phyloP scores from a whole-genome alignment of 2,329 filamentous ascomycete genomes.

The Bipolaris cookei region DNA sequence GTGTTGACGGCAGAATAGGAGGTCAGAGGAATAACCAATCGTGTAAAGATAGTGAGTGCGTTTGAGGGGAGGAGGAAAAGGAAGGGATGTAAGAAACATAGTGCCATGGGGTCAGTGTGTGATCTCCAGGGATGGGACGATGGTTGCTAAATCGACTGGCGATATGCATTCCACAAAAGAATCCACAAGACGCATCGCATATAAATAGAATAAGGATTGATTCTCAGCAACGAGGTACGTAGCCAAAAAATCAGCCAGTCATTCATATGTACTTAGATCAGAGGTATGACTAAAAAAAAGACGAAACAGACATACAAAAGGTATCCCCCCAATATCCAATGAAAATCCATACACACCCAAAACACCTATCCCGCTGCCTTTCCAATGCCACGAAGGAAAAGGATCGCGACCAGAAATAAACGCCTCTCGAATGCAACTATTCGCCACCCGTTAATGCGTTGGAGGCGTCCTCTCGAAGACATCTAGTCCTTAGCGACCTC shows the following conservation, averaged over 20 bases:
- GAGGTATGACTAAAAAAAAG: neutral
- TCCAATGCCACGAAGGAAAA: constrained; percentile 6
- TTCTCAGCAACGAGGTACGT: neutral
- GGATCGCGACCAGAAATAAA: constrained; percentile 11
- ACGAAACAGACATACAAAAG: constrained; percentile 16
- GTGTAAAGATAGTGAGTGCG: too few species aligned
- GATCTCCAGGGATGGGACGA: neutral
- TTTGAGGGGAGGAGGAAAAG: neutral
- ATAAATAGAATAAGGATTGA: neutral
- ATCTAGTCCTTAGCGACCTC: constrained; percentile 36
- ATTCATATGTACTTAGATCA: neutral
- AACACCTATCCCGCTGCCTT: constrained; percentile 23
- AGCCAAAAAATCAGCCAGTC: neutral
- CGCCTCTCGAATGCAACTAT: constrained; percentile 19
- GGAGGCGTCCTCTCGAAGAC: neutral
- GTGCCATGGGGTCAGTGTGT: neutral
- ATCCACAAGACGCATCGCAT: neutral
- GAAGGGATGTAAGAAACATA: neutral
- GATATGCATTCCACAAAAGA: neutral
- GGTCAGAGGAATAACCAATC: neutral
- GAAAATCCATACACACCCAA: constrained; percentile 16
- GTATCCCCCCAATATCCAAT: constrained; percentile 20
- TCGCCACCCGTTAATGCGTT: neutral
- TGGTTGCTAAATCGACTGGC: neutral
- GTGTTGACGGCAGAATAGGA: neutral